Base-by-base conservation (phyloP, 345 rosid genomes). In the Arabidopsis suecica region DNA sequence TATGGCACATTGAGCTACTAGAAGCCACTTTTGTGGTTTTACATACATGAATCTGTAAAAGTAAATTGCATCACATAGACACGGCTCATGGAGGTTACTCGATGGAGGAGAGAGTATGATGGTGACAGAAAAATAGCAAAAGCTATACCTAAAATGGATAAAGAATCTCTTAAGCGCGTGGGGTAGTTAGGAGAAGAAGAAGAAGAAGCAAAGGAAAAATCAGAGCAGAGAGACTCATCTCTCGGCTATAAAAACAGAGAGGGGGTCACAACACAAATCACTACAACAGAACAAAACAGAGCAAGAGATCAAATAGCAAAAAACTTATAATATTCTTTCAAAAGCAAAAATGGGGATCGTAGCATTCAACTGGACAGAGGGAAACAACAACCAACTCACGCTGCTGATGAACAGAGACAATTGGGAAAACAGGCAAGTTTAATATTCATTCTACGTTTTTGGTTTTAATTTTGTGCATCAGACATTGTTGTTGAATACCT, bases 241-340 rank as follows among this genome's bases (percentile, higher is more conserved):
- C 49, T 45, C 49, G 49, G 49, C 49, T 45, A 45, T 45, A 45
- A 14, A 45, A 42, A 45, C 49, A 45, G 49, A 45, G 20, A n/a
- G 5, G 49, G 49, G 18, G 49, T 45, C 3, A 45, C 49, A 6
- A n/a, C 49, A 14, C 49, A 34, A 41, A 44, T 44, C 49, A 44
- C 8, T 0, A 45, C 49, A 45, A n/a, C 30, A 28, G 8, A 45
- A 14, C 18, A 14, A 2, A 0, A 6, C 37, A 34, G 18, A 45
- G 8, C 20, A 45, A 45, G 49, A 44, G 8, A 44, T 34, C 37
- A 28, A 44, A 42, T 13, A 42, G 48, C 16, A 42, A 42, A 40
- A 42, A 4, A 42, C 2, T 41, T 41, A 11, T 12, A 11, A 4
- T 23, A 12, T 12, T 12, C n/a, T 42, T 42, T 42, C 6, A 13